Percentiles rank a stretch among this genome's conserved stretches.
phyloP scores from a whole-genome alignment of 495 filamentous ascomycete species.

The Trichoderma reesei region DNA sequence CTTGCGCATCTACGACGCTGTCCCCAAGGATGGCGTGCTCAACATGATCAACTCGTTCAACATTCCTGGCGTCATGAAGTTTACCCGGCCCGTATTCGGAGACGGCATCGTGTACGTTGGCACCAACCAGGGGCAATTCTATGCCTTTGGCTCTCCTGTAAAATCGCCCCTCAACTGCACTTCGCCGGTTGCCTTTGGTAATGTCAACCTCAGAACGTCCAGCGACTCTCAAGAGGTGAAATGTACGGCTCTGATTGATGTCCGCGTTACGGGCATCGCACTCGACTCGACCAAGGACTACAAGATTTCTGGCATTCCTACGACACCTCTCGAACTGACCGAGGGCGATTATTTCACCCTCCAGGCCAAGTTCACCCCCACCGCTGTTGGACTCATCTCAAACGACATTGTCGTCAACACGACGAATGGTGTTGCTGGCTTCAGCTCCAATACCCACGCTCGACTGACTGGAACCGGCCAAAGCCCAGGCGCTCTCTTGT shows the following conservation, averaged over 20 bases:
- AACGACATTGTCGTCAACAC: conserved; percentile 31
- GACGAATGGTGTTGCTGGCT: conserved; percentile 28
- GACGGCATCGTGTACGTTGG: conserved; percentile 27
- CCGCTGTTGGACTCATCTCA: conserved; percentile 29
- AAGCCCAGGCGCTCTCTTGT: conserved; percentile 24
- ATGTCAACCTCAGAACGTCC: conserved; percentile 23
- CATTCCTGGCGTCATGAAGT: conserved; percentile 29
- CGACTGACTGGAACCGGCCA: conserved; percentile 26
- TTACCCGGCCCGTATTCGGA: conserved; percentile 32
- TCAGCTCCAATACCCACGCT: conserved; percentile 24
- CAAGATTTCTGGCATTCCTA: conserved; percentile 21
- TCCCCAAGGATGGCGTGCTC: conserved; percentile 22
- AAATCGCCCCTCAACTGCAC: conserved; percentile 30
- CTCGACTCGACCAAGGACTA: conserved; percentile 27
- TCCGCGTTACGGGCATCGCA: conserved; percentile 23
- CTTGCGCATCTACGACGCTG: conserved; percentile 28
- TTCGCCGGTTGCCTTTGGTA: conserved; percentile 34
- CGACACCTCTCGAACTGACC: conserved; percentile 26
- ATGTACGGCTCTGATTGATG: conserved; percentile 25
- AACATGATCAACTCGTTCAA: conserved; percentile 21
- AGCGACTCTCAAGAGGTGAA: conserved; percentile 18
- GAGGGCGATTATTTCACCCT: conserved; percentile 30
- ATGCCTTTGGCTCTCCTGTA: conserved; percentile 30
- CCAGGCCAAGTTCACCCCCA: conserved; percentile 26
- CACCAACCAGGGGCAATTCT: conserved; percentile 10